Conservation (phyloP, 2,329 filamentous ascomycete species). For the Graphium sp. region DNA sequence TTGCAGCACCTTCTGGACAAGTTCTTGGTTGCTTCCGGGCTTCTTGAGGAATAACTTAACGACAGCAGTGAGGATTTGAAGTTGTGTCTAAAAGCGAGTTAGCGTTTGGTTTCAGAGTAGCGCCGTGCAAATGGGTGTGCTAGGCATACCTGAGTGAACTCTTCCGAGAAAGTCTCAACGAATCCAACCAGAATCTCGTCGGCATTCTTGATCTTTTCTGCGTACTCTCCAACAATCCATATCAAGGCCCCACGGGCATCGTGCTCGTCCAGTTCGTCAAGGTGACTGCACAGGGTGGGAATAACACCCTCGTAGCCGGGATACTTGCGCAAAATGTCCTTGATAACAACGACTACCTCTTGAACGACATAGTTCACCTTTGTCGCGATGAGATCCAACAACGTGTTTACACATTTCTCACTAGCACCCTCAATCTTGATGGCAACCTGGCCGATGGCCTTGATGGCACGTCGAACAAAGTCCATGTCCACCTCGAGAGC, state of each 20-base stretch:
- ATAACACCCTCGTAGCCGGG: constrained; percentile 97
- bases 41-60: constrained; percentile 98
- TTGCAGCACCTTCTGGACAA: constrained; percentile 91
- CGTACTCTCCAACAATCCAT: constrained; percentile 98
- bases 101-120: constrained; percentile 4
- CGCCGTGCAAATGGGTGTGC: not conserved
- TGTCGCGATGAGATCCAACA: constrained; percentile 86
- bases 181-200: constrained; percentile 84
- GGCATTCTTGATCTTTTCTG: constrained; percentile 98
- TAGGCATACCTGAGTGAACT: constrained; percentile 69
- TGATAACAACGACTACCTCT: constrained; percentile 96
- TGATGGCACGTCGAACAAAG: constrained; percentile 85
- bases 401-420: constrained; percentile 86
- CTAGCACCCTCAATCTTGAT: constrained; percentile 96
- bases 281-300: constrained; percentile 86
- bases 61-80: constrained; percentile 92
- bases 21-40: constrained; percentile 72
- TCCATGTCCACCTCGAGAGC: constrained; percentile 98
- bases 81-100: constrained; percentile 51
- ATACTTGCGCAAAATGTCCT: constrained; percentile 95
- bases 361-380: constrained; percentile 99
- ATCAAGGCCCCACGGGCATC: constrained; percentile 81
- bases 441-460: constrained; percentile 91
- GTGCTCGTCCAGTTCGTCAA: constrained; percentile 92
- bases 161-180: constrained; percentile 86